Conservation (phyloP, 495 filamentous ascomycete genomes). For the Penicillium macrosclerotiorum region DNA sequence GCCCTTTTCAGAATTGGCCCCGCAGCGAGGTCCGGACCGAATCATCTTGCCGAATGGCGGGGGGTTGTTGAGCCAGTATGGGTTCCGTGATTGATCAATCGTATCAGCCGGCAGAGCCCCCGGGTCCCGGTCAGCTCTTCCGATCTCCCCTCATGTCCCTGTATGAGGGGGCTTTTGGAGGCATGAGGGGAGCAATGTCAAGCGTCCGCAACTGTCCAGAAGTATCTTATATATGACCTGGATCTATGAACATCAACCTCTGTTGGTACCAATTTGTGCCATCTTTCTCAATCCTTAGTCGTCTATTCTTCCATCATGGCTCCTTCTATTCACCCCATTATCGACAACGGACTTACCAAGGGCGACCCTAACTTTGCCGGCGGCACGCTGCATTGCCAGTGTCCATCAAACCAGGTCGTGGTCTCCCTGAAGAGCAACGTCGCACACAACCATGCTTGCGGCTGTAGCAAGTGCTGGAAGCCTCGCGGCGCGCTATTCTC, state of each 20-base stretch:
- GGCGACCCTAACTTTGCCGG: slow-evolving; percentile 48
- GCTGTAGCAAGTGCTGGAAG: slow-evolving; percentile 67
- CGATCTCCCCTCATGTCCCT: too few species aligned
- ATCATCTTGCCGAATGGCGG: neutral
- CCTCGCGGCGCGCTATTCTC: slow-evolving; percentile 56
- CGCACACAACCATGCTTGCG: slow-evolving; percentile 64
- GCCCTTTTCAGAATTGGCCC: slow-evolving; percentile 2
- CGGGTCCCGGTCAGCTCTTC: too few species aligned
- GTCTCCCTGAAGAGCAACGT: slow-evolving; percentile 52
- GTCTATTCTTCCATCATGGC: slow-evolving; percentile 20
- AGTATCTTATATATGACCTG: too few species aligned
- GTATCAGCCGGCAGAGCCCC: too few species aligned
- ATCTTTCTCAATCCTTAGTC: neutral
- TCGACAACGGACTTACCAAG: slow-evolving; percentile 53
- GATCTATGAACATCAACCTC: neutral
- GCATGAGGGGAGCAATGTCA: too few species aligned
- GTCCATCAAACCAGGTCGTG: slow-evolving; percentile 46
- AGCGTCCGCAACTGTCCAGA: too few species aligned
- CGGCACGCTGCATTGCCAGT: slow-evolving; percentile 55
- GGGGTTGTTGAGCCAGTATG: too few species aligned
- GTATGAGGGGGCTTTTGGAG: too few species aligned
- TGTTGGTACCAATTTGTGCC: neutral
- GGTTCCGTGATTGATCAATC: too few species aligned
- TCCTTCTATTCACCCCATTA: slow-evolving; percentile 53
- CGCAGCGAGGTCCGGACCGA: neutral